Evolutionary conservation across 1,139 yeast species (phyloP).

Genomic region (Tardiomyces digboiensis): DNA sequence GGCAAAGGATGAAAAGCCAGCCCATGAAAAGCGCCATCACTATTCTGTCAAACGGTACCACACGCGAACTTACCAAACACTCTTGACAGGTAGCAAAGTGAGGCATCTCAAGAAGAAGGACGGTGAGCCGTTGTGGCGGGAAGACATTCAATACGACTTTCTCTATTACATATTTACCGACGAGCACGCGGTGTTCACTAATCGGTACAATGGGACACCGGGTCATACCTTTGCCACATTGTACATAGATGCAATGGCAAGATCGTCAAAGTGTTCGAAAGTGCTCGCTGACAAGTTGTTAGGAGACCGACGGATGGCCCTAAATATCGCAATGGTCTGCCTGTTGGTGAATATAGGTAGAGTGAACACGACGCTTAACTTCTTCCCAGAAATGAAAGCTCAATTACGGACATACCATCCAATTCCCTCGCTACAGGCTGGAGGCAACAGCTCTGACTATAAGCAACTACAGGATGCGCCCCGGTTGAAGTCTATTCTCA

Average conservation of each 20-base stretch:
- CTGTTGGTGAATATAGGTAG: conserved; percentile 86
- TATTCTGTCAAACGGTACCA: conserved; percentile 11
- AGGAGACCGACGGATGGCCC: conserved; percentile 51
- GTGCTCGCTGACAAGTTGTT: conserved; percentile 70
- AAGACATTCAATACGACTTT: conserved; percentile 81
- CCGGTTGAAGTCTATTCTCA: conserved; percentile 76
- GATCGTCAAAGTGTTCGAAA: conserved; percentile 76
- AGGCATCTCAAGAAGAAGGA: conserved; percentile 80
- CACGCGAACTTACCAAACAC: conserved; percentile 18
- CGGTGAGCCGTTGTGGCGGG: conserved; percentile 88
- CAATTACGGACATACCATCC: conserved; percentile 89
- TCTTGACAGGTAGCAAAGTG: conserved; percentile 32
- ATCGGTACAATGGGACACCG: conserved; percentile 36
- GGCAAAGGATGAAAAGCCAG: not conserved
- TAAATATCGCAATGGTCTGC: conserved; percentile 75
- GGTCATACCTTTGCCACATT: conserved; percentile 70
- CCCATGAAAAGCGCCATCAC: not conserved
- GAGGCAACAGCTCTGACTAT: conserved; percentile 40
- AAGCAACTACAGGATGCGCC: conserved; percentile 95
- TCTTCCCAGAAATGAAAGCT: conserved; percentile 95
- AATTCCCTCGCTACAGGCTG: conserved; percentile 79
- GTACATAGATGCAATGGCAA: conserved; percentile 73
- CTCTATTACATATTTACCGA: conserved; percentile 57
- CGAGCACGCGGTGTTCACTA: conserved; percentile 56
- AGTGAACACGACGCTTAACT: conserved; percentile 91